Percentiles rank a stretch among this genome's conserved stretches.
These are phyloP conservation scores for Nevesoporus exiguus DNA, from an alignment of 768 basidiomycete genomes.

Conservation along the genomic window DNA sequence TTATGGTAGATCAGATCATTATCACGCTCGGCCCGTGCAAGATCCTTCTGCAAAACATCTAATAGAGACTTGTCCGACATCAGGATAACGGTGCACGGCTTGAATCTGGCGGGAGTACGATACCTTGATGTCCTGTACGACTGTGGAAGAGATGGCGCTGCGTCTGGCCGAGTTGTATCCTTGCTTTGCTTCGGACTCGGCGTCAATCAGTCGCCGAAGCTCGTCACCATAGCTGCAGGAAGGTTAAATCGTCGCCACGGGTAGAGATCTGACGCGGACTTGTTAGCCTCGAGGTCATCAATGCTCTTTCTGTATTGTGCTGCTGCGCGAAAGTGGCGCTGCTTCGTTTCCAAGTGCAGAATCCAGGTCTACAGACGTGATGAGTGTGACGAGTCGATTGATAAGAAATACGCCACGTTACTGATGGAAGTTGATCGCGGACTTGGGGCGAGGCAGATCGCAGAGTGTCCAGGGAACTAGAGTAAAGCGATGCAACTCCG, in stretches of 20 bases:
- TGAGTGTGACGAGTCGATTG: conserved; percentile 11
- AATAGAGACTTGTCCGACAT: conserved; percentile 60
- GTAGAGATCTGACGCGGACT: conserved; percentile 37
- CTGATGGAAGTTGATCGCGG: conserved; percentile 51
- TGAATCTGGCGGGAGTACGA: background rate
- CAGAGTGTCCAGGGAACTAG: conserved; percentile 43
- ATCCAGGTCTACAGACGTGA: conserved; percentile 55
- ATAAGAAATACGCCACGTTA: conserved; percentile 29
- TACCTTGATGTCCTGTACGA: conserved; percentile 80
- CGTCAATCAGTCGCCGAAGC: conserved; percentile 71
- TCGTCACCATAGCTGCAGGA: conserved; percentile 78
- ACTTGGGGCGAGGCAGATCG: conserved; percentile 43
- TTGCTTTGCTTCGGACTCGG: conserved; percentile 62
- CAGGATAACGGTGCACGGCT: background rate
- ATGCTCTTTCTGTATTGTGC: conserved; percentile 85
- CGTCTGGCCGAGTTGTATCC: conserved; percentile 67
- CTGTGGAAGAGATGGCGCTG: conserved; percentile 55
- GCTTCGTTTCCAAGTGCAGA: conserved; percentile 78
- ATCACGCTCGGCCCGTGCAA: conserved; percentile 77
- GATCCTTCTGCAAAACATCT: conserved; percentile 62
- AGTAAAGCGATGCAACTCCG: conserved; percentile 69
- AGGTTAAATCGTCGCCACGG: conserved; percentile 5
- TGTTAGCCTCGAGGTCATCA: conserved; percentile 79
- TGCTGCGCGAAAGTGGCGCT: conserved; percentile 82
- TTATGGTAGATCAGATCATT: conserved; percentile 96